Evolutionary conservation across 768 basidiomycete species (phyloP).

Genomic region (Pisolithus microcarpus): DNA sequence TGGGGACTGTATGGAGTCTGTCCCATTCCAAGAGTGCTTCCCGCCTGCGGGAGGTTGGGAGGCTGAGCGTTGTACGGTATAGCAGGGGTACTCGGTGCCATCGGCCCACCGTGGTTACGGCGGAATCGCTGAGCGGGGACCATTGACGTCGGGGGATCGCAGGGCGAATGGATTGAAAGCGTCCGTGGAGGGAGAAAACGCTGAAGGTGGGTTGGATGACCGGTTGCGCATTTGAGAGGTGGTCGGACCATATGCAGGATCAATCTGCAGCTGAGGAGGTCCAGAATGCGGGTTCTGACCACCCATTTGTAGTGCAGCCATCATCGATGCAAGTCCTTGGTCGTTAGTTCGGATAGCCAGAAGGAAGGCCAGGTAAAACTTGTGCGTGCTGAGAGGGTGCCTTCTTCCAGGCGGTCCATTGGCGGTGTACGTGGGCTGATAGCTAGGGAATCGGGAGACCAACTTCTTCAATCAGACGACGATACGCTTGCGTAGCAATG

Average conservation of each 20-base stretch:
- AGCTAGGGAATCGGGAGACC: constrained; percentile 84
- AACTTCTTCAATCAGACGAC: constrained; percentile 89
- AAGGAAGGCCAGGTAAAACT: constrained; percentile 68
- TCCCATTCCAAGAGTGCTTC: constrained; percentile 54
- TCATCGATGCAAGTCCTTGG: constrained; percentile 85
- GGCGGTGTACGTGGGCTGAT: constrained; percentile 68
- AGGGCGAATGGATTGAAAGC: constrained; percentile 54
- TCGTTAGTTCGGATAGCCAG: constrained; percentile 77
- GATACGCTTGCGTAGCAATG: constrained; percentile 90
- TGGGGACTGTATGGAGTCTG: constrained; percentile 59
- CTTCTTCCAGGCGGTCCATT: constrained; percentile 58
- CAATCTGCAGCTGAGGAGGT: constrained; percentile 65
- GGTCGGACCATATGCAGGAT: constrained; percentile 49
- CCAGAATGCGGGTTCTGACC: constrained; percentile 80
- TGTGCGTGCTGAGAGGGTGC: constrained; percentile 45
- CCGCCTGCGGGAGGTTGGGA: constrained; percentile 50
- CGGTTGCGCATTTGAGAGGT: constrained; percentile 42
- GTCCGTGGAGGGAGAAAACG: constrained; percentile 46
- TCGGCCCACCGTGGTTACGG: constrained; percentile 36
- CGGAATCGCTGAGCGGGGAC: constrained; percentile 44
- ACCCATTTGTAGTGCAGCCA: constrained; percentile 88
- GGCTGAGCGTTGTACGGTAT: constrained; percentile 56
- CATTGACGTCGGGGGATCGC: constrained; percentile 43
- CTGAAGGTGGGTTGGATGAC: constrained; percentile 33
- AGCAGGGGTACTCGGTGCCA: constrained; percentile 23